phyloP scores from a whole-genome alignment of 805 yeast species.

The Yamadazyma sp. region DNA sequence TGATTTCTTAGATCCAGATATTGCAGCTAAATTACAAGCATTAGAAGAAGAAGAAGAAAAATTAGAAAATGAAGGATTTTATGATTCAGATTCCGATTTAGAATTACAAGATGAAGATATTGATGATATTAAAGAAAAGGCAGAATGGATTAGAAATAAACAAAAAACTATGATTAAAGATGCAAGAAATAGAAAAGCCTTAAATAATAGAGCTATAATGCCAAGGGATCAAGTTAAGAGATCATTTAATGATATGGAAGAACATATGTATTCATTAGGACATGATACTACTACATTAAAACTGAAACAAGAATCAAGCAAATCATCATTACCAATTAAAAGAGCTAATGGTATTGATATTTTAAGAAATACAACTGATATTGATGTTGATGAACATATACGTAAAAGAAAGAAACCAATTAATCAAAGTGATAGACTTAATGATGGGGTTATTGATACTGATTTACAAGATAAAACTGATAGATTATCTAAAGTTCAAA shows the following conservation, averaged over 20 bases:
- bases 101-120: constrained; percentile 54
- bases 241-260: constrained; percentile 75
- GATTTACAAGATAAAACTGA: constrained; percentile 79
- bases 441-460: constrained; percentile 84
- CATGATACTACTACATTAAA: constrained; percentile 71
- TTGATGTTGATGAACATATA: constrained; percentile 32
- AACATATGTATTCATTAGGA: constrained; percentile 86
- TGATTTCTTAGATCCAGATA: constrained; percentile 96
- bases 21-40: constrained; percentile 88
- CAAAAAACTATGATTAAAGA: constrained; percentile 92
- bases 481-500: constrained; percentile 80
- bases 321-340: constrained; percentile 7
- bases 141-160: constrained; percentile 91
- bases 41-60: constrained; percentile 96
- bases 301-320: constrained; percentile 28
- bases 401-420: constrained; percentile 47
- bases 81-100: constrained; percentile 67
- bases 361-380: constrained; percentile 54
- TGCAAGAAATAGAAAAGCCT: constrained; percentile 79
- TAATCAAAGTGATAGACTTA: constrained; percentile 73
- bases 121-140: constrained; percentile 77
- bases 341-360: constrained; percentile 70
- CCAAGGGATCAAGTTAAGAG: constrained; percentile 86
- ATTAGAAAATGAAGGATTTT: constrained; percentile 91
- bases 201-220: constrained; percentile 82